Conservation (phyloP, 2,329 filamentous ascomycete genomes). For the Stromatinia cepivora region DNA sequence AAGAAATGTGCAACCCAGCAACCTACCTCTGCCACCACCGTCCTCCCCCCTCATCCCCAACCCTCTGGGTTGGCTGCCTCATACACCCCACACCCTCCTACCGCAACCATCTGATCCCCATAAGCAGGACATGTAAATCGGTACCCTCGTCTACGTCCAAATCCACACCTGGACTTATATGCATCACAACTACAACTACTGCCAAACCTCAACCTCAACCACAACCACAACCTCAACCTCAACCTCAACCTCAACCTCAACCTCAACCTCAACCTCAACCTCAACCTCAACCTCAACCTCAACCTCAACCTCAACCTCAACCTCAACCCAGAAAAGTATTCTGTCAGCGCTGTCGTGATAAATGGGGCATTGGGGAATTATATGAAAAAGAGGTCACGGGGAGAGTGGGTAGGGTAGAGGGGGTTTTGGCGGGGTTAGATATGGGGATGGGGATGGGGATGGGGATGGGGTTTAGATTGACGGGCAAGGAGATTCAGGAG, state of each 20-base stretch:
- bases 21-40: background rate
- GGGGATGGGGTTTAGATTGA: constrained; percentile 40
- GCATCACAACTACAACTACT: too few species aligned
- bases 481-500: constrained; percentile 32
- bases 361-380: background rate
- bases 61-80: background rate
- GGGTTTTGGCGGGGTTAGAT: constrained; percentile 42
- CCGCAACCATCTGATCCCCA: background rate
- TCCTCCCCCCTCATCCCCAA: background rate
- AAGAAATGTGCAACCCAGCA: background rate
- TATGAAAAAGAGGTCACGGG: background rate
- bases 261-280: too few species aligned
- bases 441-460: constrained; percentile 31
- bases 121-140: background rate
- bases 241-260: too few species aligned
- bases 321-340: background rate
- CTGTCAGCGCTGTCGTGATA: constrained; percentile 22
- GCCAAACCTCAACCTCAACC: too few species aligned
- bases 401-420: constrained; percentile 37
- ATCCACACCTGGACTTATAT: constrained; percentile 6
- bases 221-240: too few species aligned
- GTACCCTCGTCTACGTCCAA: background rate
- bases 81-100: background rate
- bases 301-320: background rate
- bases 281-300: too few species aligned